Evolutionary conservation across 208 protist genomes (phyloP).

Genomic region (Crithidia fasciculata): DNA sequence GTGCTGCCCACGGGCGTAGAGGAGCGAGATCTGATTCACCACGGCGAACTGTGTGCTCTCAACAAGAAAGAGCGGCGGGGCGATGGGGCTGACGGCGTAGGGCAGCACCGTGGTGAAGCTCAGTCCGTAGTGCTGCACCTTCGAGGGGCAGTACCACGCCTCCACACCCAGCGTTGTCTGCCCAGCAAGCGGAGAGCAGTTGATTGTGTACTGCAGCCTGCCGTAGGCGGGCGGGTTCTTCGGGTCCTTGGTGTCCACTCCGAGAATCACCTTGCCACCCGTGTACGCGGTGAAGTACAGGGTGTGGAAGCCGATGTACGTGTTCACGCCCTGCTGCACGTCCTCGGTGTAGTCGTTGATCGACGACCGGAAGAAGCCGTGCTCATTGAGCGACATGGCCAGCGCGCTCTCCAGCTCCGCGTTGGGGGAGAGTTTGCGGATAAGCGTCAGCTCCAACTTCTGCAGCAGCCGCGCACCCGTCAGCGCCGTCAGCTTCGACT

Average conservation of each 20-base stretch:
- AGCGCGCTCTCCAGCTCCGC: constrained; percentile 67
- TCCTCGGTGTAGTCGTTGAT: constrained; percentile 35
- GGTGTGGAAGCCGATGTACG: constrained; percentile 58
- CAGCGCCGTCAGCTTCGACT: constrained; percentile 51
- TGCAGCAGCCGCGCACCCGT: constrained; percentile 47
- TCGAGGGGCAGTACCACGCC: constrained; percentile 64
- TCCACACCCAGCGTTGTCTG: constrained; percentile 63
- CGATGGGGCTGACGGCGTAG: constrained; percentile 54
- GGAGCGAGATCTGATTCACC: constrained; percentile 69
- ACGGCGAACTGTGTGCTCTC: constrained; percentile 42
- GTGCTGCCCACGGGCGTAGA: constrained; percentile 75
- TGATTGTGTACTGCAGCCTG: constrained; percentile 58
- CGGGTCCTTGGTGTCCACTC: constrained; percentile 36
- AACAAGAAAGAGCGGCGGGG: constrained; percentile 52
- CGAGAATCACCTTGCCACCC: constrained; percentile 40
- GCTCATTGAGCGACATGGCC: constrained; percentile 55
- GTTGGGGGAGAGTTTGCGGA: constrained; percentile 60
- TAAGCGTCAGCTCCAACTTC: constrained; percentile 63
- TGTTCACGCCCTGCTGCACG: constrained; percentile 40
- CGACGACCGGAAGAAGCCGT: constrained; percentile 60
- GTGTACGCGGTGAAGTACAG: constrained; percentile 45
- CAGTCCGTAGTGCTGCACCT: constrained; percentile 65
- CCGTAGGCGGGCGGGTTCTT: constrained; percentile 40
- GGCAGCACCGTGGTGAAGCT: constrained; percentile 63
- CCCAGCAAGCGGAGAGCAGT: constrained; percentile 45